Conservation (phyloP, 208 protist genomes). For the Borovskyia barvae region DNA sequence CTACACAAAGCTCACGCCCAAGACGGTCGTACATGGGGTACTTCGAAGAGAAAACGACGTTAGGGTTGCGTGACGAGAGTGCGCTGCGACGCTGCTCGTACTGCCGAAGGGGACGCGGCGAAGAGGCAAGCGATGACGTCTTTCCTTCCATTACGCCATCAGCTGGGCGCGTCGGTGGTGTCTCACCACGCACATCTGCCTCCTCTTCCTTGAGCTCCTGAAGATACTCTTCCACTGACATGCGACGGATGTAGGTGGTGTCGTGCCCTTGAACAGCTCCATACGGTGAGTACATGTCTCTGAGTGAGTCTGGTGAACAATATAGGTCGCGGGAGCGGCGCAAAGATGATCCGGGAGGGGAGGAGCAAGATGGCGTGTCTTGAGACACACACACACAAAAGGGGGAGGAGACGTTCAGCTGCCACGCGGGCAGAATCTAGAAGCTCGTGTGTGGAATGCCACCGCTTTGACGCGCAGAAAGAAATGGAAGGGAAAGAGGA, state of each 20-base stretch:
- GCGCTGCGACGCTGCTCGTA: constrained; percentile 38
- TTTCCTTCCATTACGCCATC: background rate
- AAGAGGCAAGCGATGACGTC: too few species aligned
- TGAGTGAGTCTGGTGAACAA: background rate
- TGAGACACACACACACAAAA: too few species aligned
- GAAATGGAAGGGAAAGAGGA: too few species aligned
- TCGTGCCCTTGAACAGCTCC: constrained; percentile 75
- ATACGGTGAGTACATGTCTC: constrained; percentile 51
- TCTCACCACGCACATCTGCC: constrained; percentile 6
- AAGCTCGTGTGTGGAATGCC: too few species aligned
- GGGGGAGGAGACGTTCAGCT: too few species aligned
- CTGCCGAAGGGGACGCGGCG: background rate
- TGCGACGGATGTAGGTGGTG: constrained; percentile 61
- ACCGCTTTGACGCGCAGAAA: too few species aligned
- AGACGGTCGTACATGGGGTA: constrained; percentile 74
- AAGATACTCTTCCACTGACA: constrained; percentile 65
- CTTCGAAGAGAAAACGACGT: constrained; percentile 65
- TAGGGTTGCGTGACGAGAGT: constrained; percentile 61
- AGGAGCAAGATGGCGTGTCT: too few species aligned
- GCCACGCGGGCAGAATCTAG: too few species aligned
- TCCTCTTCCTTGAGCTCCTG: constrained; percentile 54
- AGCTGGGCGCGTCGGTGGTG: background rate
- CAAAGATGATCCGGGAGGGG: too few species aligned
- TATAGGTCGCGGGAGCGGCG: background rate
- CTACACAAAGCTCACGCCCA: constrained; percentile 74